These are phyloP conservation scores for Curvularia spicifera DNA, from an alignment of 2,329 filamentous ascomycete genomes.

Conservation along the genomic window DNA sequence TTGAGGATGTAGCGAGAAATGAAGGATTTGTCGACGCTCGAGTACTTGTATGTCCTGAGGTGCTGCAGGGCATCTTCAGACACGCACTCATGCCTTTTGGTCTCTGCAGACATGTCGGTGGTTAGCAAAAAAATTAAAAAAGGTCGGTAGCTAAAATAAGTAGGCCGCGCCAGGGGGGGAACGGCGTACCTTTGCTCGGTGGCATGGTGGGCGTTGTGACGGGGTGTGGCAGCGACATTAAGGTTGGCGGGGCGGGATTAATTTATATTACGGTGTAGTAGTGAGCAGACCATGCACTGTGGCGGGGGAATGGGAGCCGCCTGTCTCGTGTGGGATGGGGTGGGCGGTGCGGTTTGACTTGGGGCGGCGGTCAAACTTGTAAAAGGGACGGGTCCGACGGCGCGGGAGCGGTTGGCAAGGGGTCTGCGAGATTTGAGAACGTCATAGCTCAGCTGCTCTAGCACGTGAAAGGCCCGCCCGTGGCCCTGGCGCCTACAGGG, in stretches of 20 bases:
- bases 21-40: constrained; percentile 92
- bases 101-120: constrained; percentile 50
- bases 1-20: constrained; percentile 92
- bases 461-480: constrained; percentile 20
- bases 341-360: constrained; percentile 12
- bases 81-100: constrained; percentile 72
- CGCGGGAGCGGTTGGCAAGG: constrained; percentile 18
- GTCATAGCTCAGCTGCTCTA: constrained; percentile 19
- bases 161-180: constrained; percentile 12
- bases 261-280: constrained; percentile 27
- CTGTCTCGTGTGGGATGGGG: constrained; percentile 22
- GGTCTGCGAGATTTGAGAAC: constrained; percentile 10
- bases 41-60: constrained; percentile 96
- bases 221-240: constrained; percentile 47
- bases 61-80: constrained; percentile 91
- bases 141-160: neutral
- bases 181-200: constrained; percentile 44
- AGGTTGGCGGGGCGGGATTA: constrained; percentile 31
- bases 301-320: constrained; percentile 27
- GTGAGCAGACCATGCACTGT: constrained; percentile 20
- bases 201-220: constrained; percentile 49
- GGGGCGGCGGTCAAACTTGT: constrained; percentile 19
- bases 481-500: neutral
- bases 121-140: constrained; percentile 21
- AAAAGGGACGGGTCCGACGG: constrained; percentile 27